Evolutionary conservation across 441 rosid genomes (phyloP).

Genomic region (Croton setiger): DNA sequence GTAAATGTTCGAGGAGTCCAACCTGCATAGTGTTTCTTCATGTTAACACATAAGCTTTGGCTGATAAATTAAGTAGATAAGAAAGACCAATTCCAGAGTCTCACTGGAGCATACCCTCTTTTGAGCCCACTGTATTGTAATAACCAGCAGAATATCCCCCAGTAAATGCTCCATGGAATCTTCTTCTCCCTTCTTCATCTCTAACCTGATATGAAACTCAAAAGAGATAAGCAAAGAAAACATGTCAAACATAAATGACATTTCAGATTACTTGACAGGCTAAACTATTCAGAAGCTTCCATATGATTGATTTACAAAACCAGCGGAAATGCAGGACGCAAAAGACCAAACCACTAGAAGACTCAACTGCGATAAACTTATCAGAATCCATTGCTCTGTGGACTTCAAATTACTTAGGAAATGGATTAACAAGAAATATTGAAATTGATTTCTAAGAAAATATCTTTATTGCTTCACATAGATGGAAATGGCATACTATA

Average conservation of each 20-base stretch:
- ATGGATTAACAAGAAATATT: not conserved
- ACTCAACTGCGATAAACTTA: not conserved
- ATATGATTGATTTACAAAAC: not conserved
- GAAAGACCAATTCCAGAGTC: not conserved
- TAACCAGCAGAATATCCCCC: conserved; percentile 97
- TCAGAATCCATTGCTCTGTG: not conserved
- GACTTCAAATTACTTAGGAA: not conserved
- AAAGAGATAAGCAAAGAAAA: conserved; percentile 9
- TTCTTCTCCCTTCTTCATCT: conserved; percentile 97
- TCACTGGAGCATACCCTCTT: conserved; percentile 58
- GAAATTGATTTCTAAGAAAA: not conserved
- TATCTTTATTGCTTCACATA: not conserved
- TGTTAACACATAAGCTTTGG: conserved; percentile 9
- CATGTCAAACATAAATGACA: not conserved
- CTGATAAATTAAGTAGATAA: conserved; percentile 3
- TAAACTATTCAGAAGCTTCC: not conserved
- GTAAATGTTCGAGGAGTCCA: conserved; percentile 94
- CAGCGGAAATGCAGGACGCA: not conserved
- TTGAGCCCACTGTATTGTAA: conserved; percentile 86
- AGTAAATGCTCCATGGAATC: conserved; percentile 98
- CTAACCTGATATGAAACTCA: conserved; percentile 49
- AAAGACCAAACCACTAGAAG: not conserved
- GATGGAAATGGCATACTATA: not conserved
- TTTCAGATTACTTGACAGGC: not conserved
- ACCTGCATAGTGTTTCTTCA: conserved; percentile 44